phyloP scores from a whole-genome alignment of 2,329 filamentous ascomycete genomes.

The Rhynchosporium graminicola region DNA sequence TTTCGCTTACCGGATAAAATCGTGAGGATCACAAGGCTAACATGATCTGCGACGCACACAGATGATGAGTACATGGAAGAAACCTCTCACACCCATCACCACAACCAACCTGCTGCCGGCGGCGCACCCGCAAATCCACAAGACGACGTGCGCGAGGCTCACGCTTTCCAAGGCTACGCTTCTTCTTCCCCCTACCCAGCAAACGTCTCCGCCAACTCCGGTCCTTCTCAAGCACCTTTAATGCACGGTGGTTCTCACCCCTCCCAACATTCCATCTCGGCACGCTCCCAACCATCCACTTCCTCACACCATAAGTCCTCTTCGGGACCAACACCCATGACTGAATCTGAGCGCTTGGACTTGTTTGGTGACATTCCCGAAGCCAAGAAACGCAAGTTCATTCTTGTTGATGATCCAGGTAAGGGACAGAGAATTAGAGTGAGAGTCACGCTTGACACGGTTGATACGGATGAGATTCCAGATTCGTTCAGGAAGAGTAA shows the following conservation, averaged over 20 bases:
- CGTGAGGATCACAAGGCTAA: conserved; percentile 36
- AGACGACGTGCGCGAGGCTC: conserved; percentile 70
- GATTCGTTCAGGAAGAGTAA: conserved; percentile 91
- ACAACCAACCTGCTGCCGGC: conserved; percentile 60
- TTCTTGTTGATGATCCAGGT: conserved; percentile 87
- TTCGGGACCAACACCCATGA: conserved; percentile 38
- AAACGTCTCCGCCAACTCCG: conserved; percentile 54
- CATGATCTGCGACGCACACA: conserved; percentile 41
- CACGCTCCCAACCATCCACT: conserved; percentile 22
- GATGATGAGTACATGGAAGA: conserved; percentile 63
- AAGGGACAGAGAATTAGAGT: conserved; percentile 81
- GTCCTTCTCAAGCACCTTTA: conserved; percentile 62
- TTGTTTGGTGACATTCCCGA: conserved; percentile 89
- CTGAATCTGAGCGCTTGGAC: conserved; percentile 57
- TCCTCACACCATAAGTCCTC: conserved; percentile 30
- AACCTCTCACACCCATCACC: conserved; percentile 62
- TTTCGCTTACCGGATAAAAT: conserved; percentile 36
- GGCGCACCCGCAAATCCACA: conserved; percentile 51
- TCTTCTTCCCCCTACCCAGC: conserved; percentile 59
- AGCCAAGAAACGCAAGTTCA: conserved; percentile 92
- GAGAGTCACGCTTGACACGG: conserved; percentile 87
- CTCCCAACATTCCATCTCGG: conserved; percentile 44
- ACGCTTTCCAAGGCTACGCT: conserved; percentile 70
- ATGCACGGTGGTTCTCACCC: conserved; percentile 48
- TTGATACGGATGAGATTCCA: conserved; percentile 93